Evolutionary conservation across 2,329 filamentous ascomycete species (phyloP).

Genomic region (Atkinsonella texensis): DNA sequence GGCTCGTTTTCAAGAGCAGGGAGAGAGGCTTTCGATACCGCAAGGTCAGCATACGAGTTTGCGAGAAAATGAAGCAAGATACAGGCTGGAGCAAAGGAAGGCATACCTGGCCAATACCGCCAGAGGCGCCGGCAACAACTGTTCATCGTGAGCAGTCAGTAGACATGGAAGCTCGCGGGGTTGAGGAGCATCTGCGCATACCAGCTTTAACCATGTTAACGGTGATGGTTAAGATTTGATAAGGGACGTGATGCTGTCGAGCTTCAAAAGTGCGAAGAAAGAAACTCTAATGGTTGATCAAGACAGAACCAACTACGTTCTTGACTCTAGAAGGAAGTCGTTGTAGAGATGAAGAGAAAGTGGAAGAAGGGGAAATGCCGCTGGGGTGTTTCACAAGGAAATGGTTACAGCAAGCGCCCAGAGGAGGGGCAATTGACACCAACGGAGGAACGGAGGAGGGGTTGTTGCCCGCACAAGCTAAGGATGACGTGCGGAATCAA

Average conservation of each 20-base stretch:
- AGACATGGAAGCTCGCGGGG: conserved; percentile 11
- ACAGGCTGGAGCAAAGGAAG: background rate
- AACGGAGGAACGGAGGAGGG: background rate
- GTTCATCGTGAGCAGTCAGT: conserved; percentile 7
- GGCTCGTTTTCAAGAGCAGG: conserved; percentile 84
- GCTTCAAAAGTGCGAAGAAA: background rate
- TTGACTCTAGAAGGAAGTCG: background rate
- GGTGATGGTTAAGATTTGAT: background rate
- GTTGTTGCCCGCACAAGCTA: background rate
- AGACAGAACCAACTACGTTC: background rate
- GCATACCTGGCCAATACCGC: conserved; percentile 92
- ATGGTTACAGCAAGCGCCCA: background rate
- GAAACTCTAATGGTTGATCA: background rate
- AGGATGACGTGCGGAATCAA: background rate
- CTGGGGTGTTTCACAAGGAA: background rate
- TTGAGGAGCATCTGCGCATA: conserved; percentile 23
- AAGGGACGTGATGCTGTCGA: background rate
- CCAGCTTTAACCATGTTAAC: conserved; percentile 49
- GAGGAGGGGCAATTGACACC: background rate
- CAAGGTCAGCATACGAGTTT: conserved; percentile 11
- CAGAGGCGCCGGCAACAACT: conserved; percentile 89
- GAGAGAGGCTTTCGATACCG: conserved; percentile 62
- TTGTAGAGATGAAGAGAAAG: background rate
- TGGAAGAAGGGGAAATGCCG: background rate
- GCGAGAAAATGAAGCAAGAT: background rate